Evolutionary conservation across 164 flowering plant genomes (phyloP).

Genomic region (Vitis cinerea): DNA sequence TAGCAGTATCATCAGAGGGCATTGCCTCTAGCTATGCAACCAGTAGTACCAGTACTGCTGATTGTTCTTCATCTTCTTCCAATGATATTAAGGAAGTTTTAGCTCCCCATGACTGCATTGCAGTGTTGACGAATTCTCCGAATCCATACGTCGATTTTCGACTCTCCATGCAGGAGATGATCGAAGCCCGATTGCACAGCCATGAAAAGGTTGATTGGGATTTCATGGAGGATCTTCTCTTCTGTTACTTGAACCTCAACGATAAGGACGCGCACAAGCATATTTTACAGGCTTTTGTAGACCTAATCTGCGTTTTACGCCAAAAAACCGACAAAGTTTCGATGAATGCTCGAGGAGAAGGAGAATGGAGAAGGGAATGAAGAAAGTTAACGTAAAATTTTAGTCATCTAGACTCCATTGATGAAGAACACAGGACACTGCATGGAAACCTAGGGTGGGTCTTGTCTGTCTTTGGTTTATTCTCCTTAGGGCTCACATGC

Average conservation of each 20-base stretch:
- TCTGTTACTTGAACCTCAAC: slow-evolving; percentile 69
- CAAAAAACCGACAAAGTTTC: slow-evolving; percentile 17
- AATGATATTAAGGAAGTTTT: slow-evolving; percentile 2
- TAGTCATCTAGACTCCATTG: background rate
- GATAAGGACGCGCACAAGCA: slow-evolving; percentile 59
- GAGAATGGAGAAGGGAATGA: slow-evolving; percentile 2
- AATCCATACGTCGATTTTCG: slow-evolving; percentile 63
- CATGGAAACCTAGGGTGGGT: background rate
- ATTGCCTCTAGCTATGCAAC: slow-evolving; percentile 14
- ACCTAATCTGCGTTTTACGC: slow-evolving; percentile 44
- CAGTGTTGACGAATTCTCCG: slow-evolving; percentile 45
- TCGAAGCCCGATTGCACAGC: slow-evolving; percentile 32
- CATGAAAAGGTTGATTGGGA: slow-evolving; percentile 60
- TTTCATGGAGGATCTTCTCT: slow-evolving; percentile 77
- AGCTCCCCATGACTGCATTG: slow-evolving; percentile 48
- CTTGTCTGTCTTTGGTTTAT: background rate
- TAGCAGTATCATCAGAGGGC: slow-evolving; percentile 15
- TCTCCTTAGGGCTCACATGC: slow-evolving; percentile 5
- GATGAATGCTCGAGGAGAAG: slow-evolving; percentile 22
- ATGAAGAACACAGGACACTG: background rate
- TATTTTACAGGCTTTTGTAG: slow-evolving; percentile 71
- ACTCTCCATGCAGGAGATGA: slow-evolving; percentile 72
- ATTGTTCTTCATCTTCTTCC: background rate
- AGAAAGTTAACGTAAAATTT: slow-evolving; percentile 4
- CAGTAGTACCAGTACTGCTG: background rate